phyloP scores from a whole-genome alignment of 352 stramenopile species.

The Phytophthora ramorum region DNA sequence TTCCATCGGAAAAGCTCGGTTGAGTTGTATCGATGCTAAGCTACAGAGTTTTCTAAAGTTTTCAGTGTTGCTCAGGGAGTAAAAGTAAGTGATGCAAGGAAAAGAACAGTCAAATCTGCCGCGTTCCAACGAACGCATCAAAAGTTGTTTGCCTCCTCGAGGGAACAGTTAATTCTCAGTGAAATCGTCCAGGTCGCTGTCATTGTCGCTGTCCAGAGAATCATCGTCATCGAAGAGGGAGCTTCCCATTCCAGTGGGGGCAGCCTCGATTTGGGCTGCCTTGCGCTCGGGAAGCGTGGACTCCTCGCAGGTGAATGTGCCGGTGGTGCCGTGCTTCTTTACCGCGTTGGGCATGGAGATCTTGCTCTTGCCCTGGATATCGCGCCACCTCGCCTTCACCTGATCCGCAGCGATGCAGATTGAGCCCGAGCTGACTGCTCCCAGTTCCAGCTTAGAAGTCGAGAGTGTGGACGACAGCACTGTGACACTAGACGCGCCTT shows the following conservation, averaged over 20 bases:
- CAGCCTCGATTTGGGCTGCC: conserved; percentile 13
- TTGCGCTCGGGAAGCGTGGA: conserved; percentile 21
- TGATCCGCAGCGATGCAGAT: conserved; percentile 28
- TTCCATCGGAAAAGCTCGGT: too few species aligned
- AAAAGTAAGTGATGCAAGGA: too few species aligned
- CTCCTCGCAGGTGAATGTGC: conserved; percentile 19
- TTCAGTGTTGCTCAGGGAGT: too few species aligned
- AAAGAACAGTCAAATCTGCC: too few species aligned
- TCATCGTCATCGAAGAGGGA: conserved; percentile 8
- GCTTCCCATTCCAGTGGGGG: not conserved
- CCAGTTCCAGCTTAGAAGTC: conserved; percentile 20
- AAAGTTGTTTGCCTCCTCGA: too few species aligned
- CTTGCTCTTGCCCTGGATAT: conserved; percentile 15
- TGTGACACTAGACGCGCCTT: conserved; percentile 18
- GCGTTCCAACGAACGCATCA: too few species aligned
- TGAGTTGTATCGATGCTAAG: too few species aligned
- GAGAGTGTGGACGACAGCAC: conserved; percentile 21
- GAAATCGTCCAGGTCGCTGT: not conserved
- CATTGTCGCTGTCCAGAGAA: not conserved
- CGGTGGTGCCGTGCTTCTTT: conserved; percentile 30
- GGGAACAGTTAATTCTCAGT: not conserved
- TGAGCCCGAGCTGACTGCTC: not conserved
- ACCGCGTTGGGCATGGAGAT: conserved; percentile 32
- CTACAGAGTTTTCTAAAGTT: too few species aligned
- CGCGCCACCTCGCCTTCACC: conserved; percentile 4